phyloP scores from a whole-genome alignment of 306 rosid species.

The Inga oerstediana region DNA sequence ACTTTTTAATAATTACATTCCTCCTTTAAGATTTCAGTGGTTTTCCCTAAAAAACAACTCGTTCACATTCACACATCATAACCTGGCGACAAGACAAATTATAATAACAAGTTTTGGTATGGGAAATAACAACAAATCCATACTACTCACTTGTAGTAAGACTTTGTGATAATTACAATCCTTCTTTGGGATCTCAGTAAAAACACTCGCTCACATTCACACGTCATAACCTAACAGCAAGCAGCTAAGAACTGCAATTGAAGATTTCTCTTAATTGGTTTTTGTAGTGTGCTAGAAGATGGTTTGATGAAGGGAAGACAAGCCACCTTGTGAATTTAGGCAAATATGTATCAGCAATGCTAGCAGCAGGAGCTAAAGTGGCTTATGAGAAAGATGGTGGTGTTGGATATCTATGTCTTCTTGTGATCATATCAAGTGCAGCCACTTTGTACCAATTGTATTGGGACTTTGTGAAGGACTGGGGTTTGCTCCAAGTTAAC shows the following conservation, averaged over 20 bases:
- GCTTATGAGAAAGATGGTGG: slow-evolving; percentile 83
- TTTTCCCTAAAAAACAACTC: too few species aligned
- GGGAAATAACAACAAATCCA: background rate
- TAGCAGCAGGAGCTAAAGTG: slow-evolving; percentile 96
- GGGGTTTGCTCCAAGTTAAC: slow-evolving; percentile 97
- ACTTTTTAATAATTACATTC: too few species aligned
- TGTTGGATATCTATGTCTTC: slow-evolving; percentile 77
- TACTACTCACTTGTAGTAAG: background rate
- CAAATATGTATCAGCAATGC: slow-evolving; percentile 95
- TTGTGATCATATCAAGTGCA: slow-evolving; percentile 85
- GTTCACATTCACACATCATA: too few species aligned
- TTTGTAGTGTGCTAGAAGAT: slow-evolving; percentile 89
- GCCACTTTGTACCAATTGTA: slow-evolving; percentile 97
- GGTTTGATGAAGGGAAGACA: slow-evolving; percentile 96
- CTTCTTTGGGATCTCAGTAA: too few species aligned
- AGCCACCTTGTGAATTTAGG: slow-evolving; percentile 89
- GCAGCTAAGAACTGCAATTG: background rate
- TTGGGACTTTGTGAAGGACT: slow-evolving; percentile 98
- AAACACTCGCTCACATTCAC: background rate
- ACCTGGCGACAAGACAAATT: too few species aligned
- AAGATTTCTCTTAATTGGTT: background rate
- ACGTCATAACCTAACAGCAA: background rate
- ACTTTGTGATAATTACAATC: too few species aligned
- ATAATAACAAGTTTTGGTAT: too few species aligned
- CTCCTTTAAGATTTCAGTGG: too few species aligned